Evolutionary conservation across 345 rosid species (phyloP).

Genomic region (Gossypium anomalum): DNA sequence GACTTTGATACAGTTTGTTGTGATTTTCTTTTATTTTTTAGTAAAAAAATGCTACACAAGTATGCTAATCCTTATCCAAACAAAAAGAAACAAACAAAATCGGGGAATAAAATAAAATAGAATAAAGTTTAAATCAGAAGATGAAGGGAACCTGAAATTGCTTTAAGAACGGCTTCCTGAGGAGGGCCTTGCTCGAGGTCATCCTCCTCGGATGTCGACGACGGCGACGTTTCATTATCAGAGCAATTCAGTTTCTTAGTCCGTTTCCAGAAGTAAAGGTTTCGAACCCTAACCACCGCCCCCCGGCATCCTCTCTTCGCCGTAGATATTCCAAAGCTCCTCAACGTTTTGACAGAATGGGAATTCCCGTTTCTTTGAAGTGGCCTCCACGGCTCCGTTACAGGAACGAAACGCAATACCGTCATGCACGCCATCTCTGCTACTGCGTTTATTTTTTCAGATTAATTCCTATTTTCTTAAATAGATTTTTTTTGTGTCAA

Average conservation of each 20-base stretch:
- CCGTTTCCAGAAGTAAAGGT: constrained; percentile 6
- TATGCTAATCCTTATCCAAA: not conserved
- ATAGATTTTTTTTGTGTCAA: constrained; percentile 11
- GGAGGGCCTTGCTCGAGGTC: constrained; percentile 51
- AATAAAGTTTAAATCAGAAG: not conserved
- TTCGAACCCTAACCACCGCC: constrained; percentile 1
- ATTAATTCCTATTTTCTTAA: not conserved
- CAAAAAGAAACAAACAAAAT: constrained; percentile 11
- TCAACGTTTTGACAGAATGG: not conserved
- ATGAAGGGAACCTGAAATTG: constrained; percentile 66
- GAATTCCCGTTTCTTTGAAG: constrained; percentile 29
- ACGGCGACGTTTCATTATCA: constrained; percentile 10
- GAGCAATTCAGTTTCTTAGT: constrained; percentile 27
- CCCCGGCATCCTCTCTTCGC: constrained; percentile 1
- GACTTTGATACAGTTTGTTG: not conserved
- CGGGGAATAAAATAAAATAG: constrained; percentile 10
- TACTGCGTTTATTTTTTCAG: not conserved
- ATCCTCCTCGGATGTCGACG: constrained; percentile 13
- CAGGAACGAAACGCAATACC: constrained; percentile 49
- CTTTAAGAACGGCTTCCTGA: constrained; percentile 92
- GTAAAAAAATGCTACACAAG: not conserved
- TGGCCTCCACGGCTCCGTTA: constrained; percentile 51
- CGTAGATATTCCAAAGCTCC: not conserved
- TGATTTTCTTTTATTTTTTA: not conserved
- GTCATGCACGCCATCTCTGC: constrained; percentile 67